Conservation (phyloP, 805 yeast species). For the Metschnikowia rubicola region DNA sequence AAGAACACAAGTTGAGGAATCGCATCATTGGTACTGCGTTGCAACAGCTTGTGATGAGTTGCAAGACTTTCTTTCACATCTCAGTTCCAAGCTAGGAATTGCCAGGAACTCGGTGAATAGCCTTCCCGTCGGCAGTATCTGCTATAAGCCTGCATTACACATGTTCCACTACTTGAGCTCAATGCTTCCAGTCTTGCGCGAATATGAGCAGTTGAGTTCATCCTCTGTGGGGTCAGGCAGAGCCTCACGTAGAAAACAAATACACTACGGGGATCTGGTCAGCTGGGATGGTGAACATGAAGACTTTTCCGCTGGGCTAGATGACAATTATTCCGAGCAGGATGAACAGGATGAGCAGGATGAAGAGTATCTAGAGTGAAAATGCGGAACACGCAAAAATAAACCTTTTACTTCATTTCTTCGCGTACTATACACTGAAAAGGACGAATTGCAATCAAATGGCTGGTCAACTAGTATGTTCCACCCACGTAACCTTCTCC, state of each 20-base stretch:
- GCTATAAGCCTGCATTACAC: slow-evolving; percentile 27
- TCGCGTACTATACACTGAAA: not conserved
- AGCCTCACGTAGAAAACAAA: slow-evolving; percentile 15
- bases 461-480: not conserved
- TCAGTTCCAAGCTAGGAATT: slow-evolving; percentile 23
- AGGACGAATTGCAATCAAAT: not conserved
- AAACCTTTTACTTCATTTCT: not conserved
- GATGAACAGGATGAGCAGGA: slow-evolving; percentile 16
- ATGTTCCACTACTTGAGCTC: slow-evolving; percentile 29
- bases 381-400: not conserved
- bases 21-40: slow-evolving; percentile 32
- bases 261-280: slow-evolving; percentile 10
- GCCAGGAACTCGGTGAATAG: slow-evolving; percentile 1
- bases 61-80: slow-evolving; percentile 22
- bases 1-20: slow-evolving; percentile 9
- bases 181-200: slow-evolving; percentile 26
- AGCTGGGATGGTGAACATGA: slow-evolving; percentile 8
- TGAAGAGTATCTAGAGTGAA: slow-evolving; percentile 9
- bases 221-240: slow-evolving; percentile 5
- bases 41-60: slow-evolving; percentile 32
- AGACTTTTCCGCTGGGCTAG: slow-evolving; percentile 9
- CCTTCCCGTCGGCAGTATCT: slow-evolving; percentile 19
- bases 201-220: slow-evolving; percentile 10
- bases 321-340: slow-evolving; percentile 12
- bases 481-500: no score